Evolutionary conservation across 2,329 filamentous ascomycete species (phyloP), one percentile per base, ranked within the genome.

Genomic region (Alternaria ethzedia): DNA sequence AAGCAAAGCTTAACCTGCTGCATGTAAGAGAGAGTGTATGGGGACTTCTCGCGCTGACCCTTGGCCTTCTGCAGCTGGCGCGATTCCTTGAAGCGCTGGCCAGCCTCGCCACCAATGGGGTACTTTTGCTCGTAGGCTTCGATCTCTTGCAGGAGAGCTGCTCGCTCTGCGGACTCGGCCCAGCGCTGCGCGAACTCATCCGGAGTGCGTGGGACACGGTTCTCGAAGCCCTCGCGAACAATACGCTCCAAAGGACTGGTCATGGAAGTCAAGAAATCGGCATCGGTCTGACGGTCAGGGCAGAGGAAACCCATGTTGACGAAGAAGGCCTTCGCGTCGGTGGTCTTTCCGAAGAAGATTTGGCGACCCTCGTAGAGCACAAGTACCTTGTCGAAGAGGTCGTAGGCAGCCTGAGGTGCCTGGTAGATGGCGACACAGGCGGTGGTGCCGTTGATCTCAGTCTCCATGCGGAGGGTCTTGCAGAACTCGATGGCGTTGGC

Each of bases 1-100:
- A 97, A 83, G 77, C 94, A 97, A 12, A 97, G 88, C 64, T 86
- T 78, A 66, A 97, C 80, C 79, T 97, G 94, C 79, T 94, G 89
- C 5, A 64, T 54, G 69, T 90, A 92, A 0, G 93, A 95, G 41
- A 97, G 83, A 1, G 93, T 97, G 79, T 90, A 97, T 0, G 94
- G 93, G 2, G 93, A 96, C 77, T 88, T 88, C 52, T 85, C 79
- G 4, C 92, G 90, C 64, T 79, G 77, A 11, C 70, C 68, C 74
- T 83, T 84, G 12, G 83, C 80, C 71, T 85, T 82, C 65, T 85
- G 82, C 10, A 79, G 79, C 54, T 78, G 75, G 30, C 83, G 80
- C 36, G 83, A 85, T 43, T 80, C 77, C 20, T 81, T 80, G 70
- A 86, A 86, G 57, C 80, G 77, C 66, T 83, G 70, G 30, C 81